phyloP scores from a whole-genome alignment of 2,329 filamentous ascomycete species.

The Cladorrhinum sp. region DNA sequence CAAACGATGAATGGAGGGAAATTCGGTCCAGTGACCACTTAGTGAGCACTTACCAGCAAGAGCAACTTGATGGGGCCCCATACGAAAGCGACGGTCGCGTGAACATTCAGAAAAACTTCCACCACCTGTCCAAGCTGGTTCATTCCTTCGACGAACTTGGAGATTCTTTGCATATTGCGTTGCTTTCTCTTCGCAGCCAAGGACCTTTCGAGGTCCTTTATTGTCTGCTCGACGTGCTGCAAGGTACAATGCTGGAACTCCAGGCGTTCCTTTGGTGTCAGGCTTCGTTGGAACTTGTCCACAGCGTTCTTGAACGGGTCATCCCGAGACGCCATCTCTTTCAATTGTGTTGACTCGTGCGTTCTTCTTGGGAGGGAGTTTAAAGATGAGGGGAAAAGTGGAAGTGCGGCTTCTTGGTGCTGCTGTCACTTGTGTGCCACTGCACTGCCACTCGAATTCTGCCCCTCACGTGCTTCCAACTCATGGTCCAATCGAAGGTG shows the following conservation, averaged over 20 bases:
- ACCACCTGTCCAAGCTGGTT: constrained; percentile 24
- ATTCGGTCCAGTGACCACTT: neutral
- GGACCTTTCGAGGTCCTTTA: constrained; percentile 14
- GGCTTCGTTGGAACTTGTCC: neutral
- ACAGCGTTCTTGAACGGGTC: neutral
- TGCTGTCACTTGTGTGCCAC: too few relatives aligned
- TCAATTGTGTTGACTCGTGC: neutral
- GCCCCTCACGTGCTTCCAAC: too few relatives aligned
- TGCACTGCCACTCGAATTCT: too few relatives aligned
- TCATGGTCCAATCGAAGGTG: too few relatives aligned
- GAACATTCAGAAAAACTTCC: constrained; percentile 24
- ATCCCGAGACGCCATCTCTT: neutral
- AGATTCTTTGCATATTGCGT: constrained; percentile 20
- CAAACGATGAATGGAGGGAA: neutral
- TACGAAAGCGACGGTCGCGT: constrained; percentile 23
- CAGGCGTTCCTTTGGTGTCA: constrained; percentile 14
- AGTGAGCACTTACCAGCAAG: constrained; percentile 6
- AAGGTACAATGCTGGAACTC: constrained; percentile 13
- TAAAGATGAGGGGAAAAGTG: too few relatives aligned
- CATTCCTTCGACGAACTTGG: constrained; percentile 27
- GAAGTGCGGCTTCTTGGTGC: too few relatives aligned
- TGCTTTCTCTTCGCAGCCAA: constrained; percentile 21
- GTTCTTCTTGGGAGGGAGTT: too few relatives aligned
- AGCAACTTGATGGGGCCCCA: constrained; percentile 25
- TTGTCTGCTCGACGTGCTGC: constrained; percentile 14